Evolutionary conservation across 108 stramenopile species (phyloP), one percentile per base, ranked within the genome.

Genomic region (Fragilariopsis cylindrus): DNA sequence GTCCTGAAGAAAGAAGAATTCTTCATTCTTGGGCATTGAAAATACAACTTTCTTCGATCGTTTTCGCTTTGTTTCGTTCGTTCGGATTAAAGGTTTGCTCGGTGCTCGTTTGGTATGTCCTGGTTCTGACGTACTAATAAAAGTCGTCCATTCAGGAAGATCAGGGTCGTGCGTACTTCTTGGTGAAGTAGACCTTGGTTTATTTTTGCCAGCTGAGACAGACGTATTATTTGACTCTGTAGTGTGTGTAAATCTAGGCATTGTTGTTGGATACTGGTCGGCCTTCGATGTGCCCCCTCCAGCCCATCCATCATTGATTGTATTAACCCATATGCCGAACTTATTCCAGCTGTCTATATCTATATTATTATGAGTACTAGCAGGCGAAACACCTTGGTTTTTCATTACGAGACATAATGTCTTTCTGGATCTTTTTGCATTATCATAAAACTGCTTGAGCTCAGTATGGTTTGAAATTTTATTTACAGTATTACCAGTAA

Each of bases 1-100:
- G n/a, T 63, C 40, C 42, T 63, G 43, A 13, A 42, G 45, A 45
- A 63, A 63, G 62, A n/a, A 63, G 40, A 63, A n/a, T 63, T 63
- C 62, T 45, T 63, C 9, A 45, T 63, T 63, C 5, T 11, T 45
- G 3, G 62, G 62, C 40, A n/a, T 2, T 12, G 42, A 63, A 63
- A 63, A 43, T 0, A 13, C 46, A 4, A 63, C 62, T 3, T 43
- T 44, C 43, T 63, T 63, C n/a, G 62, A 63, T n/a, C 46, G 62
- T 5, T 8, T 63, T 63, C 62, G 40, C 4, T 63, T 43, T 7
- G 43, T 63, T 9, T 44, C n/a, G 11, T 44, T 63, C 46, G 3
- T 43, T 43, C 5, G n/a, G n/a, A 45, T 43, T 4, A 63, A 40
- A 0, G 62, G 11, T 41, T 63, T 63, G 13, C 7, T 8, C 3